These are phyloP conservation scores for Boletus eberwhitei DNA, from an alignment of 768 basidiomycete genomes.

Conservation along the genomic window DNA sequence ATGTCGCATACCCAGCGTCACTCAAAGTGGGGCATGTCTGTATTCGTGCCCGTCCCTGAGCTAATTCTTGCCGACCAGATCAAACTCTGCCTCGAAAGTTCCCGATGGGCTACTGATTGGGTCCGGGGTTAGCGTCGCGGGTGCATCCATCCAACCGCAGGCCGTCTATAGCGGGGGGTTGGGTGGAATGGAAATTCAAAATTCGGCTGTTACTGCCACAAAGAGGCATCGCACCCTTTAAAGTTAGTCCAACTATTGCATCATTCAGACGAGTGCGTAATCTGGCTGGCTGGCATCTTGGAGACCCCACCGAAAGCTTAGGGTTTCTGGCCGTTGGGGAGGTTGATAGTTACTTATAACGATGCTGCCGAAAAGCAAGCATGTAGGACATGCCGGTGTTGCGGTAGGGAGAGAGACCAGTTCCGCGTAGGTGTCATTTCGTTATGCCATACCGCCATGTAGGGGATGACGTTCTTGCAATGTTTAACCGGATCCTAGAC, in stretches of 20 bases:
- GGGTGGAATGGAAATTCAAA: conserved; percentile 29
- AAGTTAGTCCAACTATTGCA: conserved; percentile 10
- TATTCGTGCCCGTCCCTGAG: not conserved
- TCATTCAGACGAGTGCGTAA: not conserved
- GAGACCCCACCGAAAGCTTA: conserved; percentile 53
- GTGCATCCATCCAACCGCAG: conserved; percentile 11
- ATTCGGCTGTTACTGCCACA: conserved; percentile 33
- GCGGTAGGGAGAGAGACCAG: conserved; percentile 37
- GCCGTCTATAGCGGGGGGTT: conserved; percentile 43
- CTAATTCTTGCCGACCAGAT: conserved; percentile 1
- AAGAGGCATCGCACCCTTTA: conserved; percentile 26
- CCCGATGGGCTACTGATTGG: conserved; percentile 1
- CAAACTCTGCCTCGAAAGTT: not conserved
- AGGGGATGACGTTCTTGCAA: conserved; percentile 29
- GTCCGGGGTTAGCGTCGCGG: not conserved
- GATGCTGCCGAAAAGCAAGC: conserved; percentile 45
- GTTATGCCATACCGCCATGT: not conserved
- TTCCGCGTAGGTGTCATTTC: conserved; percentile 38
- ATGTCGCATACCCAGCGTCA: conserved; percentile 4
- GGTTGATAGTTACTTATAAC: conserved; percentile 52
- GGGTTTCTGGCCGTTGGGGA: conserved; percentile 38
- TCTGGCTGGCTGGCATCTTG: conserved; percentile 55
- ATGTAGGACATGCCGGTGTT: conserved; percentile 21
- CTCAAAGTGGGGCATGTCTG: conserved; percentile 1
- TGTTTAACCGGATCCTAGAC: conserved; percentile 48